Percentiles rank a stretch among this genome's conserved stretches.
Evolutionary conservation across 495 filamentous ascomycete species (phyloP).

Genomic region (Aspergillus steynii): DNA sequence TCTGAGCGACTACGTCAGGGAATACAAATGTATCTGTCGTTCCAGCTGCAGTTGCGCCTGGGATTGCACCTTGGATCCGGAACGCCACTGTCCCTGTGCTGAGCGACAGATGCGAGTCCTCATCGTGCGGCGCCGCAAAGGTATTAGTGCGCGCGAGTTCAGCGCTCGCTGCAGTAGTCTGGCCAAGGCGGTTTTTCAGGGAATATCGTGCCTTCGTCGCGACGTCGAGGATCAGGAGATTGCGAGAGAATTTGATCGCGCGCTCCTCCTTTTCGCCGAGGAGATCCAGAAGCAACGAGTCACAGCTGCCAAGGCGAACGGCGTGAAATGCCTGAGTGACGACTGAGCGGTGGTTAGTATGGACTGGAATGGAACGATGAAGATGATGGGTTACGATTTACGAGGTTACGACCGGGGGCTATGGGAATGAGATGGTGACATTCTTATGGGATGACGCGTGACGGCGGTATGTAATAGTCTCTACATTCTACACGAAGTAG

Average conservation of each 20-base stretch:
- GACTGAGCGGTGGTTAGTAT: constrained; percentile 1
- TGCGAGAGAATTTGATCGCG: constrained; percentile 21
- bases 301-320: constrained; percentile 1
- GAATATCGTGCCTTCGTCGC: constrained; percentile 21
- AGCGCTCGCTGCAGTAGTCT: constrained; percentile 25
- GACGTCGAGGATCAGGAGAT: constrained; percentile 21
- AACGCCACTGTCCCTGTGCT: constrained; percentile 37
- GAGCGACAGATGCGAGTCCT: constrained; percentile 37
- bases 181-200: constrained; percentile 32
- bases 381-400: background rate
- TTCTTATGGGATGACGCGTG: no score
- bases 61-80: constrained; percentile 31
- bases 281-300: constrained; percentile 33
- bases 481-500: background rate
- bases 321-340: background rate
- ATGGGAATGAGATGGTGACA: background rate
- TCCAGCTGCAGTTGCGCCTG: constrained; percentile 32
- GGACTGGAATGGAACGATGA: background rate
- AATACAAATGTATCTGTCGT: constrained; percentile 38
- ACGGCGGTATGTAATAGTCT: background rate
- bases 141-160: constrained; percentile 19
- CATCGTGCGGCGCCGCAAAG: constrained; percentile 20
- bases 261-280: constrained; percentile 22
- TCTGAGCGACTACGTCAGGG: constrained; percentile 26
- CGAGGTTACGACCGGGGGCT: background rate